These are phyloP conservation scores for Paecilomyces sp. DNA, from an alignment of 2,329 filamentous ascomycete genomes.

Conservation along the genomic window DNA sequence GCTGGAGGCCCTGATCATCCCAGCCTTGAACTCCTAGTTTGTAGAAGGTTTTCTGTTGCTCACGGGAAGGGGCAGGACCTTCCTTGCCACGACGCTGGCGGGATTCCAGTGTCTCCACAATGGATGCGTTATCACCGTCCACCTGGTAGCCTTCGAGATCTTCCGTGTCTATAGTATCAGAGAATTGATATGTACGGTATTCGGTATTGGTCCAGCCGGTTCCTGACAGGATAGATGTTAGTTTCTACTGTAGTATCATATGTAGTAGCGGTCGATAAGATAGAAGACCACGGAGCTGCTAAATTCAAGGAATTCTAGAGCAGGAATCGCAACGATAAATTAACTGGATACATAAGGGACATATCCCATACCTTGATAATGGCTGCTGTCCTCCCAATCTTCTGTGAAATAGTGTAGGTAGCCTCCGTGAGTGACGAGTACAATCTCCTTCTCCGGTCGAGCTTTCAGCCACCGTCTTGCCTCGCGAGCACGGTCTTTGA, in stretches of 20 bases:
- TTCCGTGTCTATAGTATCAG: constrained; percentile 45
- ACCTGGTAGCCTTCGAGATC: constrained; percentile 29
- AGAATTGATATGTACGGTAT: constrained; percentile 61
- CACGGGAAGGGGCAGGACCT: constrained; percentile 23
- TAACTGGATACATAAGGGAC: not conserved
- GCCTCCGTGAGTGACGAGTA: constrained; percentile 74
- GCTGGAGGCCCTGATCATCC: constrained; percentile 36
- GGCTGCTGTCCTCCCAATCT: constrained; percentile 61
- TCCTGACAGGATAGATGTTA: constrained; percentile 36
- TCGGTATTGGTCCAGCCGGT: constrained; percentile 72
- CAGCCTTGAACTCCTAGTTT: constrained; percentile 33
- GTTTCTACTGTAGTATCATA: constrained; percentile 11
- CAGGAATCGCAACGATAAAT: not conserved
- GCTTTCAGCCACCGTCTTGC: constrained; percentile 52
- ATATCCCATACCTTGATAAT: constrained; percentile 34
- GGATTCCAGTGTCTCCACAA: constrained; percentile 36
- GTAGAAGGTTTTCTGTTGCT: constrained; percentile 33
- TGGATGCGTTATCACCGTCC: constrained; percentile 32
- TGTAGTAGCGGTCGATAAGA: not conserved
- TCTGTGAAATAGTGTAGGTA: constrained; percentile 80
- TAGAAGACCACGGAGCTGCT: not conserved
- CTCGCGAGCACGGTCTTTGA: constrained; percentile 55
- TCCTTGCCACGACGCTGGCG: constrained; percentile 33
- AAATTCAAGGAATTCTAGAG: not conserved
- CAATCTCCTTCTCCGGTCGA: constrained; percentile 57